These are phyloP conservation scores for Leucoagaricus sp. DNA, from an alignment of 1,284 basidiomycete genomes.

Conservation along the genomic window DNA sequence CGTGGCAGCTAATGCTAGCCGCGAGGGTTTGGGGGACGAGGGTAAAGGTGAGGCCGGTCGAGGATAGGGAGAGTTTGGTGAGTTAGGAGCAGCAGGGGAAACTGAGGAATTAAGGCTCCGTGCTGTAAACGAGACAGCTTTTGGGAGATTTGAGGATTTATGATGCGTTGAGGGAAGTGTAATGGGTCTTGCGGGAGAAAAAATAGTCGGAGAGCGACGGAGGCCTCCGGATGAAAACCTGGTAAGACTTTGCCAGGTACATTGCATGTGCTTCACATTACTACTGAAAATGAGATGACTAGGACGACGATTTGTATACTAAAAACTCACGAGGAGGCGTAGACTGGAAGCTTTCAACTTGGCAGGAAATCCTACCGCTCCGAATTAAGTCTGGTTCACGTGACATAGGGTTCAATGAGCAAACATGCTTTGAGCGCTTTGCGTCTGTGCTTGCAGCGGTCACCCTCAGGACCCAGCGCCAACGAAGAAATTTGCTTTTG, in stretches of 20 bases:
- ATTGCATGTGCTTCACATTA: conserved; percentile 66
- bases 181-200: conserved; percentile 3
- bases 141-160: neutral
- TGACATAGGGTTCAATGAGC: neutral
- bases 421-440: neutral
- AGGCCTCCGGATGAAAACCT: conserved; percentile 29
- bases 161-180: neutral
- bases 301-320: too few species aligned
- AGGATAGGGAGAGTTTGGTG: conserved; percentile 1
- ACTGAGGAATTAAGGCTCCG: neutral
- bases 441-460: conserved; percentile 4
- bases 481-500: conserved; percentile 13
- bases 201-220: conserved; percentile 6
- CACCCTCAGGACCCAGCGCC: conserved; percentile 6
- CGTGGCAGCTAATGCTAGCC: conserved; percentile 52
- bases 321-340: conserved; percentile 2
- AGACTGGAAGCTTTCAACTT: neutral
- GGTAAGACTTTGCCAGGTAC: conserved; percentile 51
- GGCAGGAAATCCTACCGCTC: neutral
- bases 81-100: neutral
- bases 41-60: conserved; percentile 23
- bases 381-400: neutral
- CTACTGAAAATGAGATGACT: conserved; percentile 22
- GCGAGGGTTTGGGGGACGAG: too few species aligned
- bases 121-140: neutral